Percentiles rank a stretch among this genome's conserved stretches.
These are phyloP conservation scores for Aspergillus homomorphus DNA, from an alignment of 495 filamentous ascomycete species.

Conservation along the genomic window DNA sequence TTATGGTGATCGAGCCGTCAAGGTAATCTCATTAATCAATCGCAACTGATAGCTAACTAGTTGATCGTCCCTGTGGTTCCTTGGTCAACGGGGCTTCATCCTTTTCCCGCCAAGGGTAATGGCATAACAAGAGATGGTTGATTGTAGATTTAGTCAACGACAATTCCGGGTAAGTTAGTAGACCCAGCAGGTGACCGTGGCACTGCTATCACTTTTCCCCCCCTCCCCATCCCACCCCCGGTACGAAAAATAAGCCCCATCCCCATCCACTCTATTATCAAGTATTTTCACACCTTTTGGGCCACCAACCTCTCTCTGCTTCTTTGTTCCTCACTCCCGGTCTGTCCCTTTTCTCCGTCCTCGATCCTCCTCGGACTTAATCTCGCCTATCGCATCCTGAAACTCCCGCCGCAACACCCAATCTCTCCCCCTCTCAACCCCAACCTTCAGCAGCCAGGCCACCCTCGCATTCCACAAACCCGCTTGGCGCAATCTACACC, in stretches of 20 bases:
- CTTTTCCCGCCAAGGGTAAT: not conserved
- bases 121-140: not conserved
- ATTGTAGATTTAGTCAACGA: not conserved
- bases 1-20: not conserved
- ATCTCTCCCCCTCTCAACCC: conserved; percentile 15
- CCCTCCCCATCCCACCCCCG: not conserved
- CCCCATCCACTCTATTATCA: not conserved
- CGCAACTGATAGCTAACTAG: not conserved
- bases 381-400: conserved; percentile 23
- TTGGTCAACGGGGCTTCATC: conserved; percentile 14
- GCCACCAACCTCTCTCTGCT: too few species aligned
- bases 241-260: not conserved
- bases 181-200: not conserved
- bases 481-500: conserved; percentile 38
- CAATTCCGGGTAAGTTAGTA: not conserved
- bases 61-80: conserved; percentile 14
- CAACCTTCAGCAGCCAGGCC: conserved; percentile 15
- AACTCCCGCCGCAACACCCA: conserved; percentile 31
- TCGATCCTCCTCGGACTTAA: not conserved
- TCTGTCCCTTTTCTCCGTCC: not conserved
- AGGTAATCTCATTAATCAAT: conserved; percentile 1
- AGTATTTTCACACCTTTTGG: too few species aligned
- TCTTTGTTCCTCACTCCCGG: not conserved
- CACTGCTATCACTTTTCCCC: not conserved
- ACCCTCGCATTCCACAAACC: conserved; percentile 27